phyloP scores from a whole-genome alignment of 805 yeast species.

The Wickerhamomyces sydowiorum region DNA sequence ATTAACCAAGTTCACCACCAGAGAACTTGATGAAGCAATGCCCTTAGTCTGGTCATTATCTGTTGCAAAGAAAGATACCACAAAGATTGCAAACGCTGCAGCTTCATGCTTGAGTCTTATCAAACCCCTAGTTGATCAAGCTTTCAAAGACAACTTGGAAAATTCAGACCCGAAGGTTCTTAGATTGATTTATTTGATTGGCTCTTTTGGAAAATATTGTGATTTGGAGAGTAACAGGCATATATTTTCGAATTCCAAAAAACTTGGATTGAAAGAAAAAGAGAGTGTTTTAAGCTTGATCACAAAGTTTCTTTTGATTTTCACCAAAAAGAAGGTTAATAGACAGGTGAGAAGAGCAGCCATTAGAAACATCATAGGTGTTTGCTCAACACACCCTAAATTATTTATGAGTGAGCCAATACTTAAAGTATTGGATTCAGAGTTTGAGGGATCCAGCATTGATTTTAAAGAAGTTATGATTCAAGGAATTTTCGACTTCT shows the following conservation, averaged over 20 bases:
- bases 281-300: conserved; percentile 57
- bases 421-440: conserved; percentile 44
- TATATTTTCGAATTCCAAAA: conserved; percentile 30
- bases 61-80: conserved; percentile 36
- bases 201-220: conserved; percentile 68
- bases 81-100: conserved; percentile 55
- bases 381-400: conserved; percentile 61
- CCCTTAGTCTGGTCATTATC: conserved; percentile 62
- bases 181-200: conserved; percentile 56
- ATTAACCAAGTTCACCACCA: conserved; percentile 53
- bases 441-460: conserved; percentile 32
- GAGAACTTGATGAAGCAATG: conserved; percentile 68
- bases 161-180: conserved; percentile 40
- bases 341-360: conserved; percentile 43
- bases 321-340: conserved; percentile 34
- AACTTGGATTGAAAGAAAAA: conserved; percentile 36
- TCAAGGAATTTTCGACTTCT: conserved; percentile 51
- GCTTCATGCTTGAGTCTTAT: conserved; percentile 51
- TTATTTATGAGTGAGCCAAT: conserved; percentile 57
- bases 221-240: conserved; percentile 43
- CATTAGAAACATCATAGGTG: conserved; percentile 47
- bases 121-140: conserved; percentile 36
- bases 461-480: conserved; percentile 46
- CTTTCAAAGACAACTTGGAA: conserved; percentile 19
- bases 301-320: conserved; percentile 50